Base-by-base conservation (phyloP, 441 rosid species). In the Breynia disticha region DNA sequence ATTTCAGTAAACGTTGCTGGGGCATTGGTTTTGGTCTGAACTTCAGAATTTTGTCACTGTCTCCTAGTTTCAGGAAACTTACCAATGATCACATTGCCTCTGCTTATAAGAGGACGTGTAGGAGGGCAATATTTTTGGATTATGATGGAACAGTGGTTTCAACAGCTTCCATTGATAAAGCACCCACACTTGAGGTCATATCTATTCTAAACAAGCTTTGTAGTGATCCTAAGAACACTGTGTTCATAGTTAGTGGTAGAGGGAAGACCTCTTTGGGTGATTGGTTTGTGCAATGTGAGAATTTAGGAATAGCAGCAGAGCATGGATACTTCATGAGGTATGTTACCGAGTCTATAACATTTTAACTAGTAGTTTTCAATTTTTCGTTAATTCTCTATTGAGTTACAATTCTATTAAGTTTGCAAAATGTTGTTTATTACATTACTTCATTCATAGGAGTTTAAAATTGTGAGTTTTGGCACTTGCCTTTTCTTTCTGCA, bases 291-390 rank as follows among this genome's bases (percentile, higher is more conserved):
- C 81, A 90, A 5, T 90, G 97, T 58, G 77, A 79, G 65, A 79
- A 55, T 76, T 68, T 89, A 38, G 95, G 95, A 44, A 82, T 89
- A 49, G 97, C 97, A 10, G 95, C 97, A 19, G 96, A 90, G 64
- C 97, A 90, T 65, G 97, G 97, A 52, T 87, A 79, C 76, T 82
- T 79, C 74, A 65, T 73, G 44, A 84, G 91, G 97, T 87, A 63
- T 42, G 67, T 32, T 56, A 78, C 67, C 65, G 67, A 72, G 55
- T 76, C 41, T 49, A 15, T 24, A 24, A 2, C 3, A 24, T 24
- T 24, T 24, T 24, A 24, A 24, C 32, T 24, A 2, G 32, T 24
- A 7, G 32, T 24, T 24, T n/a, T 24, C 32, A 24, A 24, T 24
- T 24, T 24, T 24, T 24, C 32, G 3, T 24, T 24, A 24, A 24